Base-by-base conservation (phyloP, 768 basidiomycete species). In the Pleurotus tuoliensis region DNA sequence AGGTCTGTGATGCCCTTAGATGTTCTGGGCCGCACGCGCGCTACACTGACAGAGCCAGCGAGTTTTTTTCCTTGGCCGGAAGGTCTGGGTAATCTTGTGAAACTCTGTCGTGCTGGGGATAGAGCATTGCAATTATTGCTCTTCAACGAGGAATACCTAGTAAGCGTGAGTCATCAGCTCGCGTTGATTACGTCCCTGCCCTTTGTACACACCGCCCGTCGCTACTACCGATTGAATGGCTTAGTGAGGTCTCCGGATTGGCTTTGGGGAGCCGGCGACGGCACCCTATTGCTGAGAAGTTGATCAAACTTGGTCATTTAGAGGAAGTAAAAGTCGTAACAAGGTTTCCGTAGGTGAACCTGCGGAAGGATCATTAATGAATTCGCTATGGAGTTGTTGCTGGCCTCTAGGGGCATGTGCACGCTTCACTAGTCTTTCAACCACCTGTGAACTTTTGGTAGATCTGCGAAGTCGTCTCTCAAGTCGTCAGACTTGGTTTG, bases 1-100 rank as follows among this genome's bases (percentile, higher is more conserved):
- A 88, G 87, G 87, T 87, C 85, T 88, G 84, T 87, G 86, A 88
- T 87, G 86, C 85, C 84, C 86, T 87, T 86, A 88, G 87, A 87
- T 88, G 85, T 87, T 86, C 85, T 87, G 85, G 86, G 85, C 84
- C 82, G 83, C 87, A 88, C 82, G 83, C 82, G 82, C 81, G 83
- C 84, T 88, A 88, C 87, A 88, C 87, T 88, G 86, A 88, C 86
- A 82, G 84, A 83, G 85, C 86, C 87, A 88, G 86, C 82, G 85
- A 87, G 86, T 87, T 80, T 71, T 77, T 79, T 84, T 51, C 62
- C 59, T 63, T 57, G 61, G 57, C 58, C 62, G 37, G 62, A 70
- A 63, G 64, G 64, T 64, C 78, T 76, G 81, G 83, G 83, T 83
- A 85, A 84, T 83, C 83, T 83, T 84, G 82, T 85, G 82, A 85